Evolutionary conservation across 2,329 filamentous ascomycete species (phyloP), one percentile per base, ranked within the genome.

Genomic region (Xylaria sp.): DNA sequence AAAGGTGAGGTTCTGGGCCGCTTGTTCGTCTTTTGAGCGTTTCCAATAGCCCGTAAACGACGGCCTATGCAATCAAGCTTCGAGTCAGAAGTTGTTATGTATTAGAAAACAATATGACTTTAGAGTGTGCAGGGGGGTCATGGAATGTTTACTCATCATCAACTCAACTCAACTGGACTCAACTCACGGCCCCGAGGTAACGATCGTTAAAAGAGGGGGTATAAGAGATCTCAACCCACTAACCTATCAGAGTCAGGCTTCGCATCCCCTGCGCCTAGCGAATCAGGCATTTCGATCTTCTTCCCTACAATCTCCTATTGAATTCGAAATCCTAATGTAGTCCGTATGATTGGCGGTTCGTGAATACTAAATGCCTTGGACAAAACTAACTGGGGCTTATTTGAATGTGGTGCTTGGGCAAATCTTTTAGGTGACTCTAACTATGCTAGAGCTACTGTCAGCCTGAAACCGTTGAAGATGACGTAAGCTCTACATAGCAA

Each of bases 21-120:
- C 75, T 41, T 77, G 71, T 46, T 77, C 77, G 58, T 83, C 78
- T 74, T 83, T 85, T 20, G 79, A 81, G 54, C 79, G 81, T 72
- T 82, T 84, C 83, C 84, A 84, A 67, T 83, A 86, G 10, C 79
- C 74, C n/a, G 79, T 77, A 73, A 86, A 86, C n/a, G 84, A 84
- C 2, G 84, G 83, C 67, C 82, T 58, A 12, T n/a, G 46, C 1
- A 15, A 6, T 46, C 15, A 6, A 43, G n/a, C 0, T 4, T 6
- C 31, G 39, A 58, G 39, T 58, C 3, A 58, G 39, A 9, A 18
- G 46, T 23, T 23, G 13, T 15, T 3, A 43, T 5, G 0, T n/a
- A 39, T 20, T 20, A 20, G 23, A 12, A 28, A 9, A 39, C 10
- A 8, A 36, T 1, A 36, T 4, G 18, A 18, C 3, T 31, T 58